phyloP scores from a whole-genome alignment of 495 filamentous ascomycete species.

The Evernia prunastri region DNA sequence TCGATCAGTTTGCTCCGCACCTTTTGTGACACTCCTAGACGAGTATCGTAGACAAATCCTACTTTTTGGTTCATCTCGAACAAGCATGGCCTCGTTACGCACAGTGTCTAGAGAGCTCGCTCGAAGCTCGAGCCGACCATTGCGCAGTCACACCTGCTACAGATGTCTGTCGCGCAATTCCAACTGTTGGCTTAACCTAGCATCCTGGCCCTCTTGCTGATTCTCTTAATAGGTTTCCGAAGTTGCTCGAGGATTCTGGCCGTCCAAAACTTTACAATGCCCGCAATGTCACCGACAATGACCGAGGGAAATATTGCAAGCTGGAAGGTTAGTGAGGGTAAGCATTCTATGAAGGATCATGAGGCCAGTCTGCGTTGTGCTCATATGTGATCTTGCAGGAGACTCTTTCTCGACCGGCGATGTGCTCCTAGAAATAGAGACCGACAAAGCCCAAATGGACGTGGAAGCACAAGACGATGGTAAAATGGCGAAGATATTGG shows the following conservation, averaged over 20 bases:
- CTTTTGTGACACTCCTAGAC: too few species aligned
- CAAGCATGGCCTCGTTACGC: constrained; percentile 18
- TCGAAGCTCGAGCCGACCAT: constrained; percentile 10
- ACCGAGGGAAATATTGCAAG: constrained; percentile 73
- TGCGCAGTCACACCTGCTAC: constrained; percentile 10
- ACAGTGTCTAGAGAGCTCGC: constrained; percentile 12
- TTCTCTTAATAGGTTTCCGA: constrained; percentile 47
- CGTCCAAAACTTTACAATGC: constrained; percentile 77
- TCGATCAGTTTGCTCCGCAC: too few species aligned
- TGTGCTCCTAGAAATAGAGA: constrained; percentile 79
- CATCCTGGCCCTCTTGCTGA: constrained; percentile 1
- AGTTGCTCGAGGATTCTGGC: constrained; percentile 52
- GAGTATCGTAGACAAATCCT: not conserved
- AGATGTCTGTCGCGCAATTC: constrained; percentile 15
- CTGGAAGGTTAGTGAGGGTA: constrained; percentile 74
- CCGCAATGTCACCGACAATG: constrained; percentile 81
- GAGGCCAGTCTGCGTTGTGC: not conserved
- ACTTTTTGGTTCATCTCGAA: not conserved
- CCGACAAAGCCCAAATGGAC: constrained; percentile 84
- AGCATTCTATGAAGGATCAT: not conserved
- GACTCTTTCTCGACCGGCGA: constrained; percentile 70
- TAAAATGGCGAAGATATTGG: constrained; percentile 67
- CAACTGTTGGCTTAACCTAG: not conserved
- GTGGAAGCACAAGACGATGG: constrained; percentile 85
- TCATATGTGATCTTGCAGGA: constrained; percentile 27